phyloP scores from a whole-genome alignment of 371 early-diverging fungal species.

The Zopfochytrium polystomum region DNA sequence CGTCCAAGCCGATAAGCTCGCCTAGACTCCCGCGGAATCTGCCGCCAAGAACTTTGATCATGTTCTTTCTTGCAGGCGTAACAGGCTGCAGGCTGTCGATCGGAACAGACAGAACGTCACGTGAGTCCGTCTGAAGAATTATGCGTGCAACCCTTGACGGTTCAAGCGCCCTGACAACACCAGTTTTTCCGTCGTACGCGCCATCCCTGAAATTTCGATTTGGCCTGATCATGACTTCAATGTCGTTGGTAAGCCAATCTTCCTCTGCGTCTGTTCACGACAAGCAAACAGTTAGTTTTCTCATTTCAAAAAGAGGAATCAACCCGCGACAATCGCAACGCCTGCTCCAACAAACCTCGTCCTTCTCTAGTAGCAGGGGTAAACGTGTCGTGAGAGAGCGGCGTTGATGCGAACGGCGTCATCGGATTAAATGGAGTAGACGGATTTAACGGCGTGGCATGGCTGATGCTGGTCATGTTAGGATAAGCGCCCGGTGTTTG shows the following conservation, averaged over 20 bases:
- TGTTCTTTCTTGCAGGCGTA: conserved; percentile 74
- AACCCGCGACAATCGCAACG: neutral
- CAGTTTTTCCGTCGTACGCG: conserved; percentile 45
- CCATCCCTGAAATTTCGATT: conserved; percentile 20
- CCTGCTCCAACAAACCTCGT: neutral
- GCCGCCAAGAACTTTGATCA: conserved; percentile 71
- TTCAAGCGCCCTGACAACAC: conserved; percentile 53
- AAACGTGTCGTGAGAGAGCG: neutral
- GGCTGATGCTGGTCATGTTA: conserved; percentile 20
- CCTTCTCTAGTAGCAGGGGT: conserved; percentile 4
- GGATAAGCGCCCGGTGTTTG: conserved; percentile 30
- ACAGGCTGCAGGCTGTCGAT: conserved; percentile 64
- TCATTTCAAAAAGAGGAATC: neutral
- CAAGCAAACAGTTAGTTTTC: neutral
- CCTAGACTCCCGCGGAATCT: conserved; percentile 71
- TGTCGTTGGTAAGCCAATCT: conserved; percentile 67
- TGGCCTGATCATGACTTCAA: conserved; percentile 56
- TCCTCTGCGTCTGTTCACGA: conserved; percentile 26
- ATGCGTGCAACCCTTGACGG: conserved; percentile 15
- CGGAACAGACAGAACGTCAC: conserved; percentile 7
- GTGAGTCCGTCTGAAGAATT: conserved; percentile 32
- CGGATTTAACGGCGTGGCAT: conserved; percentile 32
- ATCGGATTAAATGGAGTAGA: conserved; percentile 30
- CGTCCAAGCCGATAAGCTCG: conserved; percentile 73
- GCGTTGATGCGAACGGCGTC: conserved; percentile 27